Evolutionary conservation across 1,284 basidiomycete genomes (phyloP).

Genomic region (Marasmius fiardii): DNA sequence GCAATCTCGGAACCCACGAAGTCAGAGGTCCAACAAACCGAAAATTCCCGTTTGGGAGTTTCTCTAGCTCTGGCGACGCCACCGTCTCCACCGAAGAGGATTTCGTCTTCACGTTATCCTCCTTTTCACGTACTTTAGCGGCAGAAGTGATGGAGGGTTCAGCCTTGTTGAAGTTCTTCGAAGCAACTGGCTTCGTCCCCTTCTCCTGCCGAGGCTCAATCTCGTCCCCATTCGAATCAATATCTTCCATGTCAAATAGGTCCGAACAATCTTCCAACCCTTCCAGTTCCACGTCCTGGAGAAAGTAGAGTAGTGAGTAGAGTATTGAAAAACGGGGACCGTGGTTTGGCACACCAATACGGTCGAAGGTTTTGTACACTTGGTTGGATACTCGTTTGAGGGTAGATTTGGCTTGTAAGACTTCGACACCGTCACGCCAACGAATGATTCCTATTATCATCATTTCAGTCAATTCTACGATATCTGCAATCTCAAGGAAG

Average conservation of each 20-base stretch:
- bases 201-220: not conserved
- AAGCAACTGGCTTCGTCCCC: constrained; percentile 10
- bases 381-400: constrained; percentile 55
- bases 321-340: not conserved
- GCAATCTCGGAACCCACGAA: constrained; percentile 1
- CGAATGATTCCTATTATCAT: constrained; percentile 56
- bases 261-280: constrained; percentile 63
- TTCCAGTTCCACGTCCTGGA: constrained; percentile 58
- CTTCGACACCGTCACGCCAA: constrained; percentile 52
- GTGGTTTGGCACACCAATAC: constrained; percentile 38
- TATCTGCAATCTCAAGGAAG: no score
- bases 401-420: constrained; percentile 56
- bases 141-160: constrained; percentile 1
- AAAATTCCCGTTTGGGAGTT: constrained; percentile 32
- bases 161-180: constrained; percentile 30
- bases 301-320: constrained; percentile 9
- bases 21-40: constrained; percentile 35
- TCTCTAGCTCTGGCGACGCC: constrained; percentile 16
- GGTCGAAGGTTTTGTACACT: constrained; percentile 66
- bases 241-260: constrained; percentile 54
- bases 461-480: not conserved
- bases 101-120: not conserved
- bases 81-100: not conserved
- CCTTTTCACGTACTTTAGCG: not conserved
- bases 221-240: constrained; percentile 35